These are phyloP conservation scores for Microdochium trichocladiopsis DNA, from an alignment of 2,329 filamentous ascomycete genomes.

Conservation along the genomic window DNA sequence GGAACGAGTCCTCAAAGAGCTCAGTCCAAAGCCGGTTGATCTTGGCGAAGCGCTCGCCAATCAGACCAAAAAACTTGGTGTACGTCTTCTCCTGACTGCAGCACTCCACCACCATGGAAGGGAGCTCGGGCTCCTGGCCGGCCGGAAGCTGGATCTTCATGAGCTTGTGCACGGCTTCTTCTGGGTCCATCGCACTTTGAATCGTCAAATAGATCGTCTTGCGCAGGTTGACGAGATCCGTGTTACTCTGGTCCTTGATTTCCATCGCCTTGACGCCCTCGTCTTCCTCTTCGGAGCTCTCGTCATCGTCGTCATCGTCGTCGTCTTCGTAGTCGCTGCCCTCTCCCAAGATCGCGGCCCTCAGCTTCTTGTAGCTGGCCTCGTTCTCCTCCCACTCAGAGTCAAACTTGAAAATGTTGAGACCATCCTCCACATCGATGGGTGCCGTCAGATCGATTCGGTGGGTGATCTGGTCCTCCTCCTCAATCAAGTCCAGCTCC, in stretches of 20 bases:
- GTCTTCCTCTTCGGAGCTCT: constrained; percentile 65
- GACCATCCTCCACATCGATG: constrained; percentile 73
- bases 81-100: constrained; percentile 96
- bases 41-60: constrained; percentile 92
- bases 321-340: constrained; percentile 79
- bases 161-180: constrained; percentile 95
- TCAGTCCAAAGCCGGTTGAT: constrained; percentile 93
- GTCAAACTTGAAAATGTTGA: constrained; percentile 97
- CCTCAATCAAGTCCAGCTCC: constrained; percentile 90
- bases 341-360: constrained; percentile 90
- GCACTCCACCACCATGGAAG: constrained; percentile 95
- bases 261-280: constrained; percentile 78
- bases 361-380: constrained; percentile 80
- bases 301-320: constrained; percentile 52
- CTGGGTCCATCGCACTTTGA: constrained; percentile 91
- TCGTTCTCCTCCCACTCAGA: constrained; percentile 86
- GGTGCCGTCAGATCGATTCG: constrained; percentile 74
- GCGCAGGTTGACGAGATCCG: constrained; percentile 86
- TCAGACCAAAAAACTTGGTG: constrained; percentile 92
- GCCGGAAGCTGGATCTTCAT: constrained; percentile 87
- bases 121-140: constrained; percentile 82
- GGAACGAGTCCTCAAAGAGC: constrained; percentile 84
- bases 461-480: constrained; percentile 97
- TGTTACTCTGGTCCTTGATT: constrained; percentile 97
- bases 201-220: constrained; percentile 96